Evolutionary conservation across 2,329 filamentous ascomycete genomes (phyloP).

Genomic region (Aspergillus amoenus): DNA sequence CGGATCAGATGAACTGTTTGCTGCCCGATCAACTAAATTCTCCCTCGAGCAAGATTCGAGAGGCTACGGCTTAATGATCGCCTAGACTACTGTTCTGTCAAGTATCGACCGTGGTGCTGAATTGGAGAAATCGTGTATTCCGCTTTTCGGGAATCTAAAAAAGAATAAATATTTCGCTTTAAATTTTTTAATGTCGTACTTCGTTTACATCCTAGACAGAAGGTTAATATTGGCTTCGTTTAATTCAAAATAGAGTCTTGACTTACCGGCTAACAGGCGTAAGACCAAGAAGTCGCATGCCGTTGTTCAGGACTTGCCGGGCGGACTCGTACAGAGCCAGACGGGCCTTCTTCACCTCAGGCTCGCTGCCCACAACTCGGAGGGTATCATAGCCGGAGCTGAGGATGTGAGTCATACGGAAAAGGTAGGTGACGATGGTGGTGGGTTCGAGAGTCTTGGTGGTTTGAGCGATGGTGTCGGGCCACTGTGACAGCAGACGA

Average conservation of each 20-base stretch:
- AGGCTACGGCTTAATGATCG: too few relatives aligned
- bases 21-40: not conserved
- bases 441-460: conserved; percentile 66
- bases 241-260: not conserved
- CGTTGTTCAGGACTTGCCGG: conserved; percentile 64
- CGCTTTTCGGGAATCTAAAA: not conserved
- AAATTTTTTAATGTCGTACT: not conserved
- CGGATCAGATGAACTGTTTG: not conserved
- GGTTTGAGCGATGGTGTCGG: conserved; percentile 63
- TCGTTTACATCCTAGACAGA: conserved; percentile 27
- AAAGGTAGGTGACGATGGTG: conserved; percentile 65
- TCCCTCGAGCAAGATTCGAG: not conserved
- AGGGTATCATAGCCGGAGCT: conserved; percentile 63
- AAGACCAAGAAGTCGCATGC: conserved; percentile 64
- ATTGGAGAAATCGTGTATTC: conserved; percentile 6
- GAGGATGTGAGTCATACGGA: conserved; percentile 64
- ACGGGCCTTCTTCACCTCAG: conserved; percentile 58
- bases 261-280: conserved; percentile 61
- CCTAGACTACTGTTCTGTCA: not conserved
- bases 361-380: conserved; percentile 61
- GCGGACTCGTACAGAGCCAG: conserved; percentile 63
- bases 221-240: conserved; percentile 11
- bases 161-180: not conserved
- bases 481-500: conserved; percentile 62
- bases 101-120: not conserved